Base-by-base conservation (phyloP, 2,329 filamentous ascomycete genomes). In the Colletotrichum sublineola region DNA sequence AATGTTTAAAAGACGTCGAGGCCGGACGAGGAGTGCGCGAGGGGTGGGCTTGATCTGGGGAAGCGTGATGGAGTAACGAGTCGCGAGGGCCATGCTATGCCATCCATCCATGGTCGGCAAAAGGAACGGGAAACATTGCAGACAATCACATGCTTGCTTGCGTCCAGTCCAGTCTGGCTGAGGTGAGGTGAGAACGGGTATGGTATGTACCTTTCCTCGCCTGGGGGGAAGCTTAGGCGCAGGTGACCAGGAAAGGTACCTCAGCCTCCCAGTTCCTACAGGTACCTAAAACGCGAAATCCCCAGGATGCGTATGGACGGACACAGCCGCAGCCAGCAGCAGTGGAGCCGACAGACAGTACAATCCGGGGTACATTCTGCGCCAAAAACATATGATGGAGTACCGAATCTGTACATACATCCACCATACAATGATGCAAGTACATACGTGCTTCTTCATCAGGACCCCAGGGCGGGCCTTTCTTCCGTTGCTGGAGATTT, bases 81-180 rank as follows among this genome's bases (percentile, higher is more conserved):
- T 70, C 70, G 70, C 70, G 70, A 72, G 55, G 70, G 66, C 66
- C 70, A 24, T 24, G 24, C 24, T 24, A 24, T 24, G 24, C 24
- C 24, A 24, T 24, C 24, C 24, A 24, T 24, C 24, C 24, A 65
- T 36, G 53, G 70, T 73, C 70, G 70, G 70, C 67, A 73, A 73
- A 73, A 61, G 53, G 29, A 61, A 44, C 38, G 42, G 48, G 58
- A 9, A 38, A 36, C 48, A 63, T 52, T 40, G 58, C 58, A 48
- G 57, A 62, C 58, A 70, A 73, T 73, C 70, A 73, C 70, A 73
- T 73, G 70, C 70, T 73, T 73, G 70, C 70, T 73, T 70, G 29
- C 64, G 42, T 33, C 44, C 31, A 42, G 42, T 7, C 24, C 24
- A 24, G 24, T 18, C 31, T 42, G 42, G 40, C 40, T 20, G 31